Evolutionary conservation across 139 green algal species (phyloP), one percentile per base, ranked within the genome.

Genomic region (Ettlia oleoabundans): DNA sequence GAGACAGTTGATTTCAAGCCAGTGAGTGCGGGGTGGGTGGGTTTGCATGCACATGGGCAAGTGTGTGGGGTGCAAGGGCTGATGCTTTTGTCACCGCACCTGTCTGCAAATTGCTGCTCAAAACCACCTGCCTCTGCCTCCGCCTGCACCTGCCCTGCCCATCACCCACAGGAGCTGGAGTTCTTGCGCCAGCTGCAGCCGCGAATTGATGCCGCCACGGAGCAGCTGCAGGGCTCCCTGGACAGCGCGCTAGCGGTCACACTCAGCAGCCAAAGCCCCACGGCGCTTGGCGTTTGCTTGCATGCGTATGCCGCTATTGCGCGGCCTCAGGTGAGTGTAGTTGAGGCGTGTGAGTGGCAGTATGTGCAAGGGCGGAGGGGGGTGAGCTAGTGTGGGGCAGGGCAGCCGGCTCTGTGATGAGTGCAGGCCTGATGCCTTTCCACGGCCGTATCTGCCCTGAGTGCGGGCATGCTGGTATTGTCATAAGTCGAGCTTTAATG

Each of bases 251-350:
- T 98, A 26, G 41, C 65, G 6, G 71, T 78, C 13, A 89, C 92
- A 0, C 86, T 98, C 19, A 30, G 72, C 24, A 61, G 28, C 30
- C 83, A 85, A n/a, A 73, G 87, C 76, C 53, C 77, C 9, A 61
- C 79, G 4, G 86, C 90, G 24, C 64, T 93, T 9, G 84, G 85
- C 37, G 90, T 96, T 82, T 94, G 89, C 87, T 84, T 98, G 76
- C 92, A 93, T 62, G 94, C 92, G 0, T 98, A 95, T 55, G 83
- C 91, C 2, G 88, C 96, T 73, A 73, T 98, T 15, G 92, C 92
- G 8, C 70, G 58, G 21, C 52, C 80, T 7, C 64, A 80, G 62
- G 71, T 77, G 15, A 22, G 55, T n/a, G 18, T 7, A 43, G 4
- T 41, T 71, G 33, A 42, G 21, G n/a, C 10, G n/a, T 10, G 30